Evolutionary conservation across 2,329 filamentous ascomycete genomes (phyloP), one percentile per base, ranked within the genome.

Genomic region (Diaporthe velutina): DNA sequence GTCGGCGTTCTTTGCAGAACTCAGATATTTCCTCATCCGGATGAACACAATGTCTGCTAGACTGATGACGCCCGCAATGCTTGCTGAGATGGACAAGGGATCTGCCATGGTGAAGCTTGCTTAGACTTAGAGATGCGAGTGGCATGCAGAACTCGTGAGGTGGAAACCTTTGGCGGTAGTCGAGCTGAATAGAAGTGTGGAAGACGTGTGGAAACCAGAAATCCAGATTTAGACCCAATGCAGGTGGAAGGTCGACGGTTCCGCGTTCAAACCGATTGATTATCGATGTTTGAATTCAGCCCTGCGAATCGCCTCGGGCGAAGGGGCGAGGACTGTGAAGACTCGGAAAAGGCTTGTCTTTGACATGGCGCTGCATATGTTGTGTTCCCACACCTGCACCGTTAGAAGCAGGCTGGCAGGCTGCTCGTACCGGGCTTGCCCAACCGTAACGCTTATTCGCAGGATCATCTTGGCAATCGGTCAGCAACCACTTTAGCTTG

Each of bases 1-100:
- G 3, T 68, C 45, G 0, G 81, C 80, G 48, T 79, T 71, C 10
- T 78, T 78, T 8, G 70, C 79, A 2, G 77, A 57, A 30, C 76
- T 79, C 2, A 72, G 64, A 58, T 81, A 83, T 35, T 78, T 79
- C 48, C 60, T 79, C 0, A 79, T 73, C 8, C 77, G 58, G 4
- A 57, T 28, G 42, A 80, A 80, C 4, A 81, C 73, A 2, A 77
- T 48, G 19, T 81, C 79, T 19, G 78, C 77, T 2, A 83, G 61
- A 1, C 73, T 77, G 30, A 83, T 73, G 8, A 83, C 75, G 13
- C 81, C 81, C 12, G 80, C 80, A 33, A 83, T 80, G 48, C 79
- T 78, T 4, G 77, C 77, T 3, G 81, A 70, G 22, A 82, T 74
- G 15, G 80, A 81, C 2, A 83, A 12, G 1, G 67, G 67, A 19